Evolutionary conservation across 2,329 filamentous ascomycete species (phyloP).

Genomic region (Exserohilum turcica): DNA sequence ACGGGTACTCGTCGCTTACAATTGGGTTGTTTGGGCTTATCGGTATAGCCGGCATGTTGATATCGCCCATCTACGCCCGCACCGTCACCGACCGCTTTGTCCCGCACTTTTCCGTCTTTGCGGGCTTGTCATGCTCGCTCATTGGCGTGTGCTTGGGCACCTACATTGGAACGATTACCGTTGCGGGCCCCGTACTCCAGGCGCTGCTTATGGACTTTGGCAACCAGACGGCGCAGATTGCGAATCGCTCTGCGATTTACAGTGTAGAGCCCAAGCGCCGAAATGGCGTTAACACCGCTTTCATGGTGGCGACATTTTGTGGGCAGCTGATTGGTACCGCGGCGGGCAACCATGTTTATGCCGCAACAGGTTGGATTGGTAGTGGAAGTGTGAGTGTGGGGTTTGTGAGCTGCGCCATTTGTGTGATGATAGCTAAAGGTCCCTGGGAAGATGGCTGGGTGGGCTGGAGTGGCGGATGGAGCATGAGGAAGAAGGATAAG

Average conservation of each 20-base stretch:
- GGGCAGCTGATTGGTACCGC: constrained; percentile 73
- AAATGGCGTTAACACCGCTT: constrained; percentile 80
- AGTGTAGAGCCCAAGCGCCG: constrained; percentile 70
- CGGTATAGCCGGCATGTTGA: constrained; percentile 70
- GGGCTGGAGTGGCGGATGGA: constrained; percentile 65
- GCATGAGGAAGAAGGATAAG: constrained; percentile 52
- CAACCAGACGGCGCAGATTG: constrained; percentile 73
- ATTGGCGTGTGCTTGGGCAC: constrained; percentile 70
- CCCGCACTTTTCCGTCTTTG: constrained; percentile 69
- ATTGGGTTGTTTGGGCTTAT: constrained; percentile 83
- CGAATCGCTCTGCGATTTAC: constrained; percentile 73
- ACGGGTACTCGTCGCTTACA: constrained; percentile 67
- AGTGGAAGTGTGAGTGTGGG: constrained; percentile 63
- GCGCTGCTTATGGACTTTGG: constrained; percentile 74
- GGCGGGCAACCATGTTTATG: constrained; percentile 61
- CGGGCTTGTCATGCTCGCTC: constrained; percentile 65
- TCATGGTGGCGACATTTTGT: constrained; percentile 76
- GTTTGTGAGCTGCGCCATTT: constrained; percentile 56
- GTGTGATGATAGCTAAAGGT: constrained; percentile 56
- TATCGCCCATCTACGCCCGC: constrained; percentile 72
- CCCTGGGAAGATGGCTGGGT: constrained; percentile 64
- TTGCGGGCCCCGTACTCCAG: constrained; percentile 75
- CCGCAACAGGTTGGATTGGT: constrained; percentile 60
- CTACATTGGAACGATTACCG: constrained; percentile 66
- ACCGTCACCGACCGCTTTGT: constrained; percentile 72